These are phyloP conservation scores for Penicillium fuscoglaucum DNA, from an alignment of 2,329 filamentous ascomycete genomes.

Conservation along the genomic window DNA sequence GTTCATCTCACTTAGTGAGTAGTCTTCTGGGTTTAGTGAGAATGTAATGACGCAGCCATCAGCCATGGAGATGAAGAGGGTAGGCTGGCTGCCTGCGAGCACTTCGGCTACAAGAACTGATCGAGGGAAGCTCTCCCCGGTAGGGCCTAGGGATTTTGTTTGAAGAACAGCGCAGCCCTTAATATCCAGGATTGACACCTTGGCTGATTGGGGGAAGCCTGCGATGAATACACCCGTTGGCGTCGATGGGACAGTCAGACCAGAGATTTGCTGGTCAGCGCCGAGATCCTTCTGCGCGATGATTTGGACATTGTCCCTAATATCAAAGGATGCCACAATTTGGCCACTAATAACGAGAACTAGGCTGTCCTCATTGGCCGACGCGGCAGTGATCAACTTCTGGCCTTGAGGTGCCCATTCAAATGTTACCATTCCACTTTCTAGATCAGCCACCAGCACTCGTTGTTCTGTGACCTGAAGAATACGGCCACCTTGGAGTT, in stretches of 20 bases:
- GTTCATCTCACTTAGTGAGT: conserved; percentile 69
- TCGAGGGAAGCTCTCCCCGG: conserved; percentile 76
- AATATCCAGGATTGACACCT: conserved; percentile 72
- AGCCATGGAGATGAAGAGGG: conserved; percentile 84
- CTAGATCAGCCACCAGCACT: conserved; percentile 62
- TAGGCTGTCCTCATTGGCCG: conserved; percentile 68
- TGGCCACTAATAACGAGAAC: conserved; percentile 75
- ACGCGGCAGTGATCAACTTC: conserved; percentile 71
- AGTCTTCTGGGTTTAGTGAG: conserved; percentile 63
- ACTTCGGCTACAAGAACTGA: conserved; percentile 79
- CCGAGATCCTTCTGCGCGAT: conserved; percentile 62
- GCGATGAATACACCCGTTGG: conserved; percentile 69
- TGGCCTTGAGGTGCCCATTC: conserved; percentile 49
- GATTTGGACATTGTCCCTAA: conserved; percentile 59
- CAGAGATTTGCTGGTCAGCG: conserved; percentile 76
- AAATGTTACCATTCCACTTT: conserved; percentile 48
- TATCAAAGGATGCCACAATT: conserved; percentile 67
- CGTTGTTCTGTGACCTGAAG: conserved; percentile 73
- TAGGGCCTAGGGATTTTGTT: conserved; percentile 62
- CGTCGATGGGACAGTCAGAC: conserved; percentile 70
- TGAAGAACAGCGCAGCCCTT: conserved; percentile 65
- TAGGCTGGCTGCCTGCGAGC: conserved; percentile 66
- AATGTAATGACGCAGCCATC: conserved; percentile 90
- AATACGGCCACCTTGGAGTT: conserved; percentile 62
- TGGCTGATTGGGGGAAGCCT: conserved; percentile 84